Conservation (phyloP, 148 eudicot genomes). For the Chenopodium formosanum region DNA sequence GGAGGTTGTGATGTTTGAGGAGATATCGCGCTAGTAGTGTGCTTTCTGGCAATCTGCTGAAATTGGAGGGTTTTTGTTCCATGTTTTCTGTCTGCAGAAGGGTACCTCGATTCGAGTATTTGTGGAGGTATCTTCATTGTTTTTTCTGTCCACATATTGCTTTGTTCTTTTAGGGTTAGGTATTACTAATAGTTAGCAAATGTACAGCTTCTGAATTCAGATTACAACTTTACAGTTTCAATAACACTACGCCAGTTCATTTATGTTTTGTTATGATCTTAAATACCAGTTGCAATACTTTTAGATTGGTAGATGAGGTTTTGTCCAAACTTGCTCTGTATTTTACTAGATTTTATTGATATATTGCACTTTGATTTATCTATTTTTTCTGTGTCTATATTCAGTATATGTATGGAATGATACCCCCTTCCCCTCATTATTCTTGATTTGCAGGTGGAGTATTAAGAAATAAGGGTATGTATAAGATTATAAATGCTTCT, state of each 20-base stretch:
- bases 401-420: not conserved
- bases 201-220: slow-evolving; percentile 38
- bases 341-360: not conserved
- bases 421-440: not conserved
- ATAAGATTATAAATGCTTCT: too few species aligned
- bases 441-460: not conserved
- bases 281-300: not conserved
- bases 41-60: slow-evolving; percentile 16
- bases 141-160: slow-evolving; percentile 24
- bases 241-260: slow-evolving; percentile 16
- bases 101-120: slow-evolving; percentile 16
- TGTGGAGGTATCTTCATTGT: slow-evolving; percentile 29
- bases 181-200: slow-evolving; percentile 28
- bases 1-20: not conserved
- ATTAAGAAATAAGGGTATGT: too few species aligned
- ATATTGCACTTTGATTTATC: not conserved
- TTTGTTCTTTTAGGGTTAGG: slow-evolving; percentile 32
- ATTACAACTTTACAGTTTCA: slow-evolving; percentile 26
- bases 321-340: not conserved
- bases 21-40: not conserved
- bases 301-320: not conserved
- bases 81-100: slow-evolving; percentile 23
- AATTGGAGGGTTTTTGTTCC: not conserved
- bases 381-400: not conserved
- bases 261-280: slow-evolving; percentile 17